Base-by-base conservation (phyloP, 2,329 filamentous ascomycete species). In the Pseudogymnoascus sp. region DNA sequence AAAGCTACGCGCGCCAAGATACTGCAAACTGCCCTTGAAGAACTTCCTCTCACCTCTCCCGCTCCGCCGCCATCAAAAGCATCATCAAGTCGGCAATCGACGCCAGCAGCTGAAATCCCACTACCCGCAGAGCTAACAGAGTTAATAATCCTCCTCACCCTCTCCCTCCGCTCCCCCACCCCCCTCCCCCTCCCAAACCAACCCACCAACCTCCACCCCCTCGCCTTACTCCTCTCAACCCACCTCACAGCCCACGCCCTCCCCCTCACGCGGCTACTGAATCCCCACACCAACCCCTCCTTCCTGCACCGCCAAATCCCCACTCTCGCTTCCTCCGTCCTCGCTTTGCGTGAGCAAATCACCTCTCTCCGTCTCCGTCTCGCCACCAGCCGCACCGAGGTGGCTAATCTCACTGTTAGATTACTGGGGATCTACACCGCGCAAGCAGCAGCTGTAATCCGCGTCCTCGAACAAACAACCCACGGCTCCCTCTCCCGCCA, bases 231-330 rank as follows among this genome's bases (percentile, higher is more conserved):
- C 4, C 65, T 85, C 16, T 83, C 82, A 2, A 69, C 75, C 0
- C 74, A 76, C n/a, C 76, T 87, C 0, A 79, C 80, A 62, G 70
- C 75, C 1, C 77, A 78, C 12, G 82, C 83, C 59, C 72, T 78
- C 66, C 76, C 78, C 44, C 74, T 84, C 11, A 78, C 79, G 10
- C 75, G 79, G 0, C 77, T 80, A 64, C 75, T 82, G 25, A 77
- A 81, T 11, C 77, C 73, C 6, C 77, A 74, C 4, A 82, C 79
- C 1, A 75, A 74, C 4, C 67, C 80, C 4, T 81, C 81, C 33
- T 77, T 83, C 68, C 74, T 86, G n/a, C 84, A 86, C 74, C 82
- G 84, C 18, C 73, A 77, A 23, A 80, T 87, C 60, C 76, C 82
- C 1, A 73, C 76, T 16, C 75, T 88, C 1, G 74, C 80, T 0